These are phyloP conservation scores for Sambucus nigra DNA, from an alignment of 129 eudicot genomes.

Conservation along the genomic window DNA sequence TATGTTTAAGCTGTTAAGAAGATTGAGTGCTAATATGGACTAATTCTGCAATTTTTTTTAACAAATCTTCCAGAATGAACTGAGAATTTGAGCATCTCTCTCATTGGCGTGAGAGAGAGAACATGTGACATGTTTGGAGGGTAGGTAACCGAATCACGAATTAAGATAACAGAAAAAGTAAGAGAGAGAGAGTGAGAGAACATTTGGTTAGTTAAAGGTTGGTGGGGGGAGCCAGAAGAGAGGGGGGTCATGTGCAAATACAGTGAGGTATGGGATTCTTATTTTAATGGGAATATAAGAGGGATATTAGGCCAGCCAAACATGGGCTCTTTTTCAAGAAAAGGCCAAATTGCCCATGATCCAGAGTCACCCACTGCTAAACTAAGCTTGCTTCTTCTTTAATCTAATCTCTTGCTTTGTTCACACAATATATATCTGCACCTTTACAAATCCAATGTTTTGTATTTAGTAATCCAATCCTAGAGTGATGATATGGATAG, in stretches of 20 bases:
- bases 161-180: constrained; percentile 4
- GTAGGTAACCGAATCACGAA: constrained; percentile 33
- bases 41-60: too few species aligned
- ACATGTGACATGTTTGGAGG: constrained; percentile 45
- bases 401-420: too few species aligned
- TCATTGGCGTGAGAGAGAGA: too few species aligned
- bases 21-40: too few species aligned
- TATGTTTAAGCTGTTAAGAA: too few species aligned
- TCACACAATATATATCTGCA: too few species aligned
- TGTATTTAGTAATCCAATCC: too few species aligned
- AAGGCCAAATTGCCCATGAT: not conserved
- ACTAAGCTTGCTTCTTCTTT: not conserved
- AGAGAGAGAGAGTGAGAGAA: not conserved
- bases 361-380: constrained; percentile 1
- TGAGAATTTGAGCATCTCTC: too few species aligned
- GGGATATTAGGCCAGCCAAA: constrained; percentile 19
- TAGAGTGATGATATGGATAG: too few species aligned
- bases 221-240: constrained; percentile 9
- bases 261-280: constrained; percentile 3
- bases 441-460: too few species aligned
- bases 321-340: constrained; percentile 2
- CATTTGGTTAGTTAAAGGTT: constrained; percentile 28
- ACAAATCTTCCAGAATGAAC: too few species aligned
- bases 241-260: constrained; percentile 10
- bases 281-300: constrained; percentile 5